These are phyloP conservation scores for Fusarium tanahbumbuense DNA, from an alignment of 2,329 filamentous ascomycete genomes.

Conservation along the genomic window DNA sequence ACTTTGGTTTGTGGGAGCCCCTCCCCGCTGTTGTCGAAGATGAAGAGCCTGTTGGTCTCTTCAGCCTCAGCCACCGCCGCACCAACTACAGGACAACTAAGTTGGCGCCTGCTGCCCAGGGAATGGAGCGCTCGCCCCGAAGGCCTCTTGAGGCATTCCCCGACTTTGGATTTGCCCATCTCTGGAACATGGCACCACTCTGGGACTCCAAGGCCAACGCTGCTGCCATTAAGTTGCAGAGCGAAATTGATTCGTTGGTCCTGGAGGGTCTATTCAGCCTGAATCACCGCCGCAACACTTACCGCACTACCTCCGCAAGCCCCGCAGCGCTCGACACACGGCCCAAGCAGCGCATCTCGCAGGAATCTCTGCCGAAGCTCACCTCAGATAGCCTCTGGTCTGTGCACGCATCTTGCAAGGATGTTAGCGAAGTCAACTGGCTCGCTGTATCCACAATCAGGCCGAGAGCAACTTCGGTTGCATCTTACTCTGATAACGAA, in stretches of 20 bases:
- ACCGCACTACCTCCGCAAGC: slow-evolving; percentile 43
- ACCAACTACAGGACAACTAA: slow-evolving; percentile 42
- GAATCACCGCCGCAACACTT: slow-evolving; percentile 44
- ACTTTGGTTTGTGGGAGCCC: slow-evolving; percentile 43
- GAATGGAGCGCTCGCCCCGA: slow-evolving; percentile 39
- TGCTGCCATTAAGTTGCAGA: slow-evolving; percentile 29
- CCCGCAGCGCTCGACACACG: slow-evolving; percentile 48
- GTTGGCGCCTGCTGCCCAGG: slow-evolving; percentile 39
- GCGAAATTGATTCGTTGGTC: slow-evolving; percentile 39
- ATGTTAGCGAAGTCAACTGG: slow-evolving; percentile 37
- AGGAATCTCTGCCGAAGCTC: slow-evolving; percentile 47
- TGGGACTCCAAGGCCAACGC: slow-evolving; percentile 41
- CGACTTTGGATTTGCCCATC: slow-evolving; percentile 36
- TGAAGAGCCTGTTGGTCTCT: slow-evolving; percentile 41
- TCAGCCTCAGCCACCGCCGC: slow-evolving; percentile 44
- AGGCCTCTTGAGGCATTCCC: slow-evolving; percentile 35
- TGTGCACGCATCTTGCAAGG: slow-evolving; percentile 38
- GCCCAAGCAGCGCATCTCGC: slow-evolving; percentile 49
- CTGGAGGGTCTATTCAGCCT: slow-evolving; percentile 44
- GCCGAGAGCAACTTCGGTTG: slow-evolving; percentile 36
- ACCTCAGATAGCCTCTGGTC: slow-evolving; percentile 53
- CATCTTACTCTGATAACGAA: slow-evolving; percentile 33
- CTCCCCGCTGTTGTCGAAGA: slow-evolving; percentile 20
- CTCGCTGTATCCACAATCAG: slow-evolving; percentile 39
- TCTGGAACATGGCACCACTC: slow-evolving; percentile 46